A percentile compares a stretch with the other conserved stretches of the same genome.
phyloP scores from a whole-genome alignment of 345 rosid genomes.

The Eucalyptus lansdowneana region DNA sequence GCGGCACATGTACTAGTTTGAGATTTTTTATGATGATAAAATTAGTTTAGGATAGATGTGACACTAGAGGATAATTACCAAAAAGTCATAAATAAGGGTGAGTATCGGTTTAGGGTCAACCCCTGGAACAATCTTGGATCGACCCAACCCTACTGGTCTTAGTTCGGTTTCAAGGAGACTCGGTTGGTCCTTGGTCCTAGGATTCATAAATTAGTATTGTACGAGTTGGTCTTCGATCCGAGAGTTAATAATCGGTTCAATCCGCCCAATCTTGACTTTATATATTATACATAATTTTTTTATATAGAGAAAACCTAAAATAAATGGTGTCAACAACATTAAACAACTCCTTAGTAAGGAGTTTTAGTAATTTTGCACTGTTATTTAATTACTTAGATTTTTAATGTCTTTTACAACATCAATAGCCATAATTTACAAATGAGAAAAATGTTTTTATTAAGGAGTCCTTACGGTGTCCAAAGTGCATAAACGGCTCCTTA shows the following conservation, averaged over 20 bases:
- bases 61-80: too few relatives aligned
- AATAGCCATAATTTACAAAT: too few relatives aligned
- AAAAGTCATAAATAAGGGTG: too few relatives aligned
- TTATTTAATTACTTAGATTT: too few relatives aligned
- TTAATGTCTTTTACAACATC: too few relatives aligned
- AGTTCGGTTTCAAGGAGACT: rapidly evolving
- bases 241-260: too few relatives aligned
- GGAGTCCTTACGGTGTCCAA: rapidly evolving
- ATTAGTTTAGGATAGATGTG: background rate
- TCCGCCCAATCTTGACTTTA: rapidly evolving
- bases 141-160: rapidly evolving
- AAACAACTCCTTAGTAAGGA: rapidly evolving
- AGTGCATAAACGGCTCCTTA: rapidly evolving
- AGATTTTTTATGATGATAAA: too few relatives aligned
- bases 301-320: too few relatives aligned
- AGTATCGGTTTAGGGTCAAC: rapidly evolving
- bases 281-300: too few relatives aligned
- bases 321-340: rapidly evolving
- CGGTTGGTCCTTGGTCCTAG: rapidly evolving
- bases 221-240: rapidly evolving
- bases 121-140: rapidly evolving
- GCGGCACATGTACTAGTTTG: background rate
- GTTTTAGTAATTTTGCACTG: rapidly evolving
- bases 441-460: too few relatives aligned
- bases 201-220: rapidly evolving